Percentiles rank a stretch among this genome's conserved stretches.
Conservation (phyloP, 805 yeast genomes). For the Candida lessepsii region DNA sequence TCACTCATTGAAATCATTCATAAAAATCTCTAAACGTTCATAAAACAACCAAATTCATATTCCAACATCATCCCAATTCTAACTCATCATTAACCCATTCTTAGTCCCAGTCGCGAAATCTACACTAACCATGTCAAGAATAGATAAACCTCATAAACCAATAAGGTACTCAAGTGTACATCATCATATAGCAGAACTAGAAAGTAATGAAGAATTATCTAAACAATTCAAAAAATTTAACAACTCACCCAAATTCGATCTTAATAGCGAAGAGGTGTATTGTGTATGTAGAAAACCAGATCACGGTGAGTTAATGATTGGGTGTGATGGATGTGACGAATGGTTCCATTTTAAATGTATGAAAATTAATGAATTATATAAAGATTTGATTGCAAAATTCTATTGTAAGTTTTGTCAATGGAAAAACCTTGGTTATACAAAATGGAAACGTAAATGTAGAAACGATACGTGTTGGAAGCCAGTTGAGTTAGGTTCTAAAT, state of each 20-base stretch:
- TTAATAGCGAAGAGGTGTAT: constrained; percentile 61
- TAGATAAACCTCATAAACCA: neutral
- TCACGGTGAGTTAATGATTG: constrained; percentile 76
- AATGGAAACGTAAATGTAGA: constrained; percentile 80
- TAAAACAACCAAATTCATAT: too few relatives aligned
- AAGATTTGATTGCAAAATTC: constrained; percentile 58
- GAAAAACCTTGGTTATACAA: constrained; percentile 49
- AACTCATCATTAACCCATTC: too few relatives aligned
- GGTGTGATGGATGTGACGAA: constrained; percentile 92
- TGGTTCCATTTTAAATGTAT: constrained; percentile 90
- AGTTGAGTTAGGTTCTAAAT: constrained; percentile 54
- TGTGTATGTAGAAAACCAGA: constrained; percentile 82
- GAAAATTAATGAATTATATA: constrained; percentile 49
- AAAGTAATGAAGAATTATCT: constrained; percentile 31
- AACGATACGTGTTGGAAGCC: constrained; percentile 56
- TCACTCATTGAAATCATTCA: too few relatives aligned
- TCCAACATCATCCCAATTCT: too few relatives aligned
- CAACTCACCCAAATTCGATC: constrained; percentile 40
- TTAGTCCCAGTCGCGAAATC: neutral
- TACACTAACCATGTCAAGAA: neutral
- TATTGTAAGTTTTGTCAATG: constrained; percentile 73
- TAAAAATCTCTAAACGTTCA: too few relatives aligned
- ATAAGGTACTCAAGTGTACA: constrained; percentile 1
- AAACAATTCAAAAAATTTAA: constrained; percentile 37
- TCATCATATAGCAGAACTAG: constrained; percentile 16